A percentile compares a stretch with the other conserved stretches of the same genome.
Conservation (phyloP, 202 grass and related monocot species). For the Eragrostis tef region DNA sequence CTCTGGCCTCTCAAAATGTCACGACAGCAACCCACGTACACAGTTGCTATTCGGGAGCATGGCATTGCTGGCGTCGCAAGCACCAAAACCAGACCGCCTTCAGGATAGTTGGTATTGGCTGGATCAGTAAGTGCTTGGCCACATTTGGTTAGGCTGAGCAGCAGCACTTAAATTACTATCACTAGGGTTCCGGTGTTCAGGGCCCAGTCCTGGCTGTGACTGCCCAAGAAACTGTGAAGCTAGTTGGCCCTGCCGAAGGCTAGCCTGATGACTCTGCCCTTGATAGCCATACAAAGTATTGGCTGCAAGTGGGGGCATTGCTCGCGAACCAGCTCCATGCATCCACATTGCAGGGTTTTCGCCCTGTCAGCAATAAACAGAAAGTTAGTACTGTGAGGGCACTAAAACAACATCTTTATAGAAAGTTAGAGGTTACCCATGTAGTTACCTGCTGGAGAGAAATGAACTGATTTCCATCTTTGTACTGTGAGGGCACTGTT, state of each 20-base stretch:
- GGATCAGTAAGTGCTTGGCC: conserved; percentile 67
- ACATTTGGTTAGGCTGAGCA: conserved; percentile 68
- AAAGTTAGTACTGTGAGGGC: too few relatives aligned
- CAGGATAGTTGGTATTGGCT: not conserved
- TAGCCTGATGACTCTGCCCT: conserved; percentile 61
- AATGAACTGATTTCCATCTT: conserved; percentile 67
- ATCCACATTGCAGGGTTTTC: conserved; percentile 81
- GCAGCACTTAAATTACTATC: conserved; percentile 58
- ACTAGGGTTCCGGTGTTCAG: conserved; percentile 60
- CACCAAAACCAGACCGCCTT: conserved; percentile 26
- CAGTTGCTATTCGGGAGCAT: conserved; percentile 34
- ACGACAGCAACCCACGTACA: conserved; percentile 40
- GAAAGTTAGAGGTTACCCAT: not conserved
- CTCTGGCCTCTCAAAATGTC: conserved; percentile 57
- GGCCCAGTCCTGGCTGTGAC: conserved; percentile 55
- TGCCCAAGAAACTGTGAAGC: conserved; percentile 65
- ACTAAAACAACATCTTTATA: too few relatives aligned
- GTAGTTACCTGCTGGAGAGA: conserved; percentile 73
- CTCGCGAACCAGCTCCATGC: conserved; percentile 65
- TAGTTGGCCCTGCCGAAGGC: conserved; percentile 56
- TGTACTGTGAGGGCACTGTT: conserved; percentile 62
- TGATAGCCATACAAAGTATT: conserved; percentile 69
- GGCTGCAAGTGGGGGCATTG: conserved; percentile 65
- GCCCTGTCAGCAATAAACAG: conserved; percentile 40
- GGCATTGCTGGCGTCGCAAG: conserved; percentile 10